These are phyloP conservation scores for Ichthyophonus hoferi DNA, from an alignment of 208 protist species.

Conservation along the genomic window DNA sequence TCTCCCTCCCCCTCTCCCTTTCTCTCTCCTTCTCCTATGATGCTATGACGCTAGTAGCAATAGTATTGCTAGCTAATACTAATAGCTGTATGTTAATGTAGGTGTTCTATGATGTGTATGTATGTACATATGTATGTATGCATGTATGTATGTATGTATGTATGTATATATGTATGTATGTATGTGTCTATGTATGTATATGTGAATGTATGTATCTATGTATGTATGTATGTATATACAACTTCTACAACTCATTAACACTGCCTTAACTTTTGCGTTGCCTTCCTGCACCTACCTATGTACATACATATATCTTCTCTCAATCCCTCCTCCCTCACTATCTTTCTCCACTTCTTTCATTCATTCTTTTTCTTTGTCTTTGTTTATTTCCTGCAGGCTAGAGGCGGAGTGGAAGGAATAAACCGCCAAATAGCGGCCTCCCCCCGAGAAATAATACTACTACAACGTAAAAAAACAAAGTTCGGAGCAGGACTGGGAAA, in stretches of 20 bases:
- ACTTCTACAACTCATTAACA: no score
- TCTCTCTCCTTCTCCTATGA: no score
- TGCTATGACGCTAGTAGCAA: no score
- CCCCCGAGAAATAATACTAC: background rate
- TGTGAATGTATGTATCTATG: background rate
- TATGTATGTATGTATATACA: background rate
- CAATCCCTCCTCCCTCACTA: no score
- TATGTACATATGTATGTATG: background rate
- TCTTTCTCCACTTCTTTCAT: no score
- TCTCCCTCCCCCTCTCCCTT: no score
- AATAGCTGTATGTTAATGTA: background rate
- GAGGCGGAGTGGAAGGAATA: background rate
- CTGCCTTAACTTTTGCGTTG: no score
- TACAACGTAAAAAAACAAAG: conserved; percentile 60
- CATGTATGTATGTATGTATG: background rate
- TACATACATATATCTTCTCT: no score
- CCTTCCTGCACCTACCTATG: no score
- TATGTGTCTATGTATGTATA: background rate
- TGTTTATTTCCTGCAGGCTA: background rate
- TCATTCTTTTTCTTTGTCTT: no score
- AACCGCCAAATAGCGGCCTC: background rate
- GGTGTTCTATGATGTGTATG: background rate
- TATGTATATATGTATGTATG: background rate
- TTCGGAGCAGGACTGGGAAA: conserved; percentile 68
- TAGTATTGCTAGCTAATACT: no score